Evolutionary conservation across 2,329 filamentous ascomycete genomes (phyloP).

Genomic region (Neophaeococcomyces mojaviensis): DNA sequence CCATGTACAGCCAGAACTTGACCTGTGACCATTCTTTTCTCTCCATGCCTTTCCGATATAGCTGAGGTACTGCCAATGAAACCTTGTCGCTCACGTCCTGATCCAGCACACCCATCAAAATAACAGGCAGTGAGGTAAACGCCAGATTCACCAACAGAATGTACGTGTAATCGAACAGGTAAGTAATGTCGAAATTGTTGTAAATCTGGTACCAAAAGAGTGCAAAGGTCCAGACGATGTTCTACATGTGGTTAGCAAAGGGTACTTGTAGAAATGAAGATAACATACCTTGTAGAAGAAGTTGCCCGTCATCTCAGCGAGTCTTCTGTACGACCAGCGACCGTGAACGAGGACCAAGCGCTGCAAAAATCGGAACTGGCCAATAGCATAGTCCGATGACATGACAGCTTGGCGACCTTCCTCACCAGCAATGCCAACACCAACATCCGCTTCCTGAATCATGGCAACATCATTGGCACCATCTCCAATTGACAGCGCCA

Average conservation of each 20-base stretch:
- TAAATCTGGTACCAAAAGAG: slow-evolving; percentile 98
- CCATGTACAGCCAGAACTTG: slow-evolving; percentile 98
- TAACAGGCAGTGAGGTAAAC: slow-evolving; percentile 91
- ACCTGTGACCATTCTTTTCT: slow-evolving; percentile 89
- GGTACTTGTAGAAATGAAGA: not conserved
- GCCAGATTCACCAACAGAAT: slow-evolving; percentile 94
- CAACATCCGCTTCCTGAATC: slow-evolving; percentile 97
- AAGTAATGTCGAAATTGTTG: slow-evolving; percentile 92
- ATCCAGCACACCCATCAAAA: slow-evolving; percentile 92
- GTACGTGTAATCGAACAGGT: slow-evolving; percentile 96
- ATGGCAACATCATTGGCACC: slow-evolving; percentile 95
- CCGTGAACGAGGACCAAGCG: slow-evolving; percentile 83
- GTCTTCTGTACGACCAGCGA: slow-evolving; percentile 88
- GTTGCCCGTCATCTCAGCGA: slow-evolving; percentile 91
- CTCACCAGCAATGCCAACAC: slow-evolving; percentile 87
- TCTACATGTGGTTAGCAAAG: slow-evolving; percentile 44
- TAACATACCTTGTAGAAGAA: slow-evolving; percentile 88
- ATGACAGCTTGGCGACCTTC: slow-evolving; percentile 90
- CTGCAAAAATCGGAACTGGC: slow-evolving; percentile 83
- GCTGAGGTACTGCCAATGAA: slow-evolving; percentile 85
- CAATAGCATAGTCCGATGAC: slow-evolving; percentile 93
- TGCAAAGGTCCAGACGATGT: slow-evolving; percentile 92
- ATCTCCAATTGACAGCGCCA: slow-evolving; percentile 89
- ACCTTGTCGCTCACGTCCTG: slow-evolving; percentile 94
- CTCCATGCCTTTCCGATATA: slow-evolving; percentile 93